Evolutionary conservation across 2,329 filamentous ascomycete genomes (phyloP), one percentile per base, ranked within the genome.

Genomic region (Ascochyta pisi): DNA sequence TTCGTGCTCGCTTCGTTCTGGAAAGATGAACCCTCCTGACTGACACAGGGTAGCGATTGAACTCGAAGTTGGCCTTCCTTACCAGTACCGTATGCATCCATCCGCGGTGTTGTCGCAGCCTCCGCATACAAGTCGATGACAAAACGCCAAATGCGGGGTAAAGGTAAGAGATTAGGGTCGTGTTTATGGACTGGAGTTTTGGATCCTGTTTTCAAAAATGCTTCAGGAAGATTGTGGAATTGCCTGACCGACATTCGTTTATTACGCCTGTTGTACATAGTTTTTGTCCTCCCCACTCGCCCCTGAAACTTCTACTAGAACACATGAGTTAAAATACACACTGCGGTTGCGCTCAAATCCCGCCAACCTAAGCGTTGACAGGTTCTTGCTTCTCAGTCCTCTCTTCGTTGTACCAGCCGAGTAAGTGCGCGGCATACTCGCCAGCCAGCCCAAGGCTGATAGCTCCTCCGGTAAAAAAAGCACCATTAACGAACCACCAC

Each of bases 401-500:
- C n/a, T 64, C 61, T 27, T 54, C 50, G 0, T 62, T 63, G 27
- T 73, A 69, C 57, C 62, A 64, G 9, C 68, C 68, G 9, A 68
- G 31, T 4, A 66, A 60, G 33, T 70, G 67, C 2, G 65, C 64
- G 6, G 67, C 29, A 68, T 87, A 88, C 57, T 88, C 85, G 12
- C 79, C 80, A 33, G 81, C 65, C 58, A 87, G 69, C 3, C 85
- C 85, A 29, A 83, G 51, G 15, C 82, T 78, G 50, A 88, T 85
- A 1, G 78, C 82, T 16, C 85, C 84, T 22, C 85, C 85, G 16
- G 85, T 87, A 55, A 87, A 77, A 79, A 84, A 84, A 35, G 83
- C 84, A 4, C 85, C 85, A 51, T 85, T 83, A 54, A 79, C 83
- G 65, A 88, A 88, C 85, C 85, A 88, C 80, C 82, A 85, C 83